These are phyloP conservation scores for Tricholoma flavovirens DNA, from an alignment of 768 basidiomycete species.

Conservation along the genomic window DNA sequence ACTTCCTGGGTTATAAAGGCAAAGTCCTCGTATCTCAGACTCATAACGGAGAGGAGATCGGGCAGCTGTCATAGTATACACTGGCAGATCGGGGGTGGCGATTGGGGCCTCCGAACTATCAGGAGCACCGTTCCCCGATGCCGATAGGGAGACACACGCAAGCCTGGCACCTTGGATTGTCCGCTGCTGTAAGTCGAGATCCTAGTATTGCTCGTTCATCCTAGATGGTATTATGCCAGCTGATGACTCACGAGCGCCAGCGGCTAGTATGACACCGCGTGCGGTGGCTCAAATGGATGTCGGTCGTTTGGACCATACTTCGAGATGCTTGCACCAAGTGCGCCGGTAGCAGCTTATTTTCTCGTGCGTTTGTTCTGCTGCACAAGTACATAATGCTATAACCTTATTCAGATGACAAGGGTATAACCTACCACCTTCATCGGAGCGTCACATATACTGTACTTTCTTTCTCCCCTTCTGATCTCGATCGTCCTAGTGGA, in stretches of 20 bases:
- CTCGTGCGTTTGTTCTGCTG: conserved; percentile 27
- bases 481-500: conserved; percentile 52
- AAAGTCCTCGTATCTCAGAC: too few relatives aligned
- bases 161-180: conserved; percentile 63
- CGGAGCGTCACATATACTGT: conserved; percentile 23
- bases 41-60: too few relatives aligned
- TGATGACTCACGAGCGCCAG: conserved; percentile 39
- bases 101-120: conserved; percentile 40
- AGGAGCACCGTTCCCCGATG: conserved; percentile 37
- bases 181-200: conserved; percentile 48
- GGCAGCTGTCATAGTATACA: too few relatives aligned
- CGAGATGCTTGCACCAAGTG: conserved; percentile 37
- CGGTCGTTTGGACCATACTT: conserved; percentile 39
- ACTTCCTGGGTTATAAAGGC: too few relatives aligned
- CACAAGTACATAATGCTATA: not conserved
- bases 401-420: conserved; percentile 18
- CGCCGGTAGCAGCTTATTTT: conserved; percentile 37
- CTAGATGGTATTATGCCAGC: conserved; percentile 30
- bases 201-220: not conserved
- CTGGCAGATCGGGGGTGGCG: too few relatives aligned
- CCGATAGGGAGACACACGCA: conserved; percentile 40
- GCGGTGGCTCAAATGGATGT: conserved; percentile 44
- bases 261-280: conserved; percentile 39
- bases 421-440: conserved; percentile 33
- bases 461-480: conserved; percentile 28